These are phyloP conservation scores for Quercus phellos DNA, from an alignment of 331 rosid species.

Conservation along the genomic window DNA sequence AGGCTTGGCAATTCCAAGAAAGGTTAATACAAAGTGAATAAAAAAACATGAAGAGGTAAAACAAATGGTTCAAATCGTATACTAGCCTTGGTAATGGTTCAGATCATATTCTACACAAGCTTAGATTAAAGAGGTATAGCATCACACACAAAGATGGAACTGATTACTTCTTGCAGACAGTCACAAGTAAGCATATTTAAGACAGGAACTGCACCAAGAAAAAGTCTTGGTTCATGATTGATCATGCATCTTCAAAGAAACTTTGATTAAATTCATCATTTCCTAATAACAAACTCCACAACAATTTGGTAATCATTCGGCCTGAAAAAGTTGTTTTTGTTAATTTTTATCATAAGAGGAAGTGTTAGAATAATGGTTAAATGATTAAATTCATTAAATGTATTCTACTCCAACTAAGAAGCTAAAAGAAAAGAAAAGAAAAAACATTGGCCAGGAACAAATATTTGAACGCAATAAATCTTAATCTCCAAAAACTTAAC, in stretches of 20 bases:
- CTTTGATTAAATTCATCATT: no score
- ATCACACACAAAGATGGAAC: not conserved
- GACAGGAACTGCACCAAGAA: not conserved
- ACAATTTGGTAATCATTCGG: no score
- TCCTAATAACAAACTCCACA: no score
- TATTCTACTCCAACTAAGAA: not conserved
- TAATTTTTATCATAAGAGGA: no score
- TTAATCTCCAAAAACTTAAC: not conserved
- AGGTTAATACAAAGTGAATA: not conserved
- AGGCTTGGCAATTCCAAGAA: not conserved
- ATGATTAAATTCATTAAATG: no score
- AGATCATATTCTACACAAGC: no score
- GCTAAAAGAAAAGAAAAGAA: not conserved
- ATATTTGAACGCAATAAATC: not conserved
- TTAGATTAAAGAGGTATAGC: not conserved
- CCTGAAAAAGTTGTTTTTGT: no score
- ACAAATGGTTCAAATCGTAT: not conserved
- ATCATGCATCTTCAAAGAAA: not conserved
- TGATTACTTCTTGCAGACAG: not conserved
- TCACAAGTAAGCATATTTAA: not conserved
- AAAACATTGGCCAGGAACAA: not conserved
- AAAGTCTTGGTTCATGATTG: not conserved
- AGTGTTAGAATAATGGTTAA: no score
- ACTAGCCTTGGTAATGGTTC: not conserved
- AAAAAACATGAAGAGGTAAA: not conserved